Percentiles rank a stretch among this genome's conserved stretches.
Conservation (phyloP, 345 rosid species). For the thale cress (Arabidopsis thaliana) region DNA sequence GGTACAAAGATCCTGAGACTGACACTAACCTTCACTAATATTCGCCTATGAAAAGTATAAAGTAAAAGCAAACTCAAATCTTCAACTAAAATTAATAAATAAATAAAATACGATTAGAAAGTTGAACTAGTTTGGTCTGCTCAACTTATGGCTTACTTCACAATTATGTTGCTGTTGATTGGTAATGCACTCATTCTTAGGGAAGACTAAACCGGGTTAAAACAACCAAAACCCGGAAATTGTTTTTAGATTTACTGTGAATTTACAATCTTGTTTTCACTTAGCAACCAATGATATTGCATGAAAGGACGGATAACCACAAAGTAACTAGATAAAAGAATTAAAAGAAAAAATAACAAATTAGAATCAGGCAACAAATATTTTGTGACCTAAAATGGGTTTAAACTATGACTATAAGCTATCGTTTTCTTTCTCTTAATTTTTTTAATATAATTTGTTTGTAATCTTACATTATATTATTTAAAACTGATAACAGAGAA, state of each 20-base stretch:
- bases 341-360: too few relatives aligned
- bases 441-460: too few relatives aligned
- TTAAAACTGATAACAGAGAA: neutral
- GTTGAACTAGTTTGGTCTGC: conserved; percentile 40
- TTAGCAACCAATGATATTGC: too few relatives aligned
- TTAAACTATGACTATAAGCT: too few relatives aligned
- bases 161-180: conserved; percentile 37
- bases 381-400: too few relatives aligned
- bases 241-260: neutral
- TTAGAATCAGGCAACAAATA: too few relatives aligned
- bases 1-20: conserved; percentile 41
- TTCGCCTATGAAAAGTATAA: conserved; percentile 40
- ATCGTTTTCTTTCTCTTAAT: too few relatives aligned
- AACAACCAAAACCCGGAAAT: neutral
- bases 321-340: too few relatives aligned
- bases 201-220: conserved; percentile 4
- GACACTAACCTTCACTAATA: conserved; percentile 39
- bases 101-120: neutral
- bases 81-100: conserved; percentile 24
- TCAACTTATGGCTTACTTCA: conserved; percentile 39
- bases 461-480: too few relatives aligned
- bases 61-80: conserved; percentile 37
- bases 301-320: too few relatives aligned
- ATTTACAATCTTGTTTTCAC: neutral
- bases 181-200: conserved; percentile 38